Conservation (phyloP, 164 flowering plant species). For the Vitis amurensis region DNA sequence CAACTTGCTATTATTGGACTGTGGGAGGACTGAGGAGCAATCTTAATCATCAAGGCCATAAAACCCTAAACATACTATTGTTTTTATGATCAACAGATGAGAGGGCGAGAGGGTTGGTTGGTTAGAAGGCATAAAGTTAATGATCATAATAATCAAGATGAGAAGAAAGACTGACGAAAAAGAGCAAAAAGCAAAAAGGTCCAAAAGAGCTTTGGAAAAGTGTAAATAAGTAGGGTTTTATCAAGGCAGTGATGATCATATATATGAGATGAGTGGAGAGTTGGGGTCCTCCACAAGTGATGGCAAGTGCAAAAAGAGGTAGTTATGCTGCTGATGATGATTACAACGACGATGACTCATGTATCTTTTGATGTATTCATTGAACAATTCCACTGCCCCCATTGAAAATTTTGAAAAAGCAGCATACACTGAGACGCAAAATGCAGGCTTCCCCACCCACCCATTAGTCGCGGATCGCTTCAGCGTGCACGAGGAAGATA, state of each 20-base stretch:
- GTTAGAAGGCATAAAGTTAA: conserved; percentile 13
- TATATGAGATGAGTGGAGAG: conserved; percentile 16
- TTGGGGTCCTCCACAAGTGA: conserved; percentile 27
- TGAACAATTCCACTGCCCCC: conserved; percentile 16
- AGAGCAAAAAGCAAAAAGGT: conserved; percentile 13
- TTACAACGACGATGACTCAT: conserved; percentile 7
- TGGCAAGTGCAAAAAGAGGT: conserved; percentile 10
- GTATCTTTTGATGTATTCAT: conserved; percentile 13
- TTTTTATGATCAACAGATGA: no score
- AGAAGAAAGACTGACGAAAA: not conserved
- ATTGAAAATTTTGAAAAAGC: not conserved
- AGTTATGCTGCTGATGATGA: conserved; percentile 21
- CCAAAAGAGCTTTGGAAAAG: conserved; percentile 14
- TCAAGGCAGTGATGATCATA: conserved; percentile 5
- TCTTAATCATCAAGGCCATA: no score
- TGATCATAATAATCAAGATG: conserved; percentile 16
- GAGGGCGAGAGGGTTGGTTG: no score
- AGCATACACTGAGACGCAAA: not conserved
- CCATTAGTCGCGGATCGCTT: no score
- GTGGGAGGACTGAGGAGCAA: no score
- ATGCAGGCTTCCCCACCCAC: not conserved
- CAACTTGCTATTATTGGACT: no score
- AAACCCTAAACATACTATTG: no score
- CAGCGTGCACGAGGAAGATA: no score
- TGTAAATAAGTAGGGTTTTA: conserved; percentile 15